A percentile compares a stretch with the other conserved stretches of the same genome.
These are phyloP conservation scores for Lentinula sp. DNA, from an alignment of 768 basidiomycete genomes.

Conservation along the genomic window DNA sequence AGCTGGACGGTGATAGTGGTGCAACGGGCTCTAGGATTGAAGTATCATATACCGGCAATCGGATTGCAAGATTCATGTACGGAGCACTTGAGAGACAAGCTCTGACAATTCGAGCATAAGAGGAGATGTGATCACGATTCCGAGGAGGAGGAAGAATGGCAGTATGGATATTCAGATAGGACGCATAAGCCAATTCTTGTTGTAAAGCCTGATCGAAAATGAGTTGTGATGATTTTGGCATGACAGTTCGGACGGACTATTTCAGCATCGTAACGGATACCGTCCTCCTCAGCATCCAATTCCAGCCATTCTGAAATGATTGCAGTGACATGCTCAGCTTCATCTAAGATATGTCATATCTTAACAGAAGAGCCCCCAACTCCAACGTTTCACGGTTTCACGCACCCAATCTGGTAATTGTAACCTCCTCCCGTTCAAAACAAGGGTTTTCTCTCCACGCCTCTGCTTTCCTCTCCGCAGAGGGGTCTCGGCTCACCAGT, in stretches of 20 bases:
- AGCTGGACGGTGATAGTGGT: conserved; percentile 11
- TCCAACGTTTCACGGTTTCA: conserved; percentile 23
- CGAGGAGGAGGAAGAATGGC: conserved; percentile 87
- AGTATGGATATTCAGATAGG: conserved; percentile 83
- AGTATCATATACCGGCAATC: conserved; percentile 79
- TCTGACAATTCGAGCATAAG: conserved; percentile 89
- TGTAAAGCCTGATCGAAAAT: conserved; percentile 63
- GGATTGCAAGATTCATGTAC: conserved; percentile 75
- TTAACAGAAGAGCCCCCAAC: conserved; percentile 4
- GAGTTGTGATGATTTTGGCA: neutral
- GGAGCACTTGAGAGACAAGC: conserved; percentile 65
- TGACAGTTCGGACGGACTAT: conserved; percentile 53
- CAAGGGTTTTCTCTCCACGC: conserved; percentile 79
- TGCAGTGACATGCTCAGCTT: conserved; percentile 64
- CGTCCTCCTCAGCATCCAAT: conserved; percentile 87
- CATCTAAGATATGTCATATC: conserved; percentile 39
- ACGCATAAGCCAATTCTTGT: conserved; percentile 89
- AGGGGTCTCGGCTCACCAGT: conserved; percentile 28
- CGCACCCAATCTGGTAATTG: conserved; percentile 81
- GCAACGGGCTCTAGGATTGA: conserved; percentile 42
- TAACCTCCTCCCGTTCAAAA: conserved; percentile 81
- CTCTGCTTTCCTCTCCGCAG: conserved; percentile 66
- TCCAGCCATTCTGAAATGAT: conserved; percentile 94
- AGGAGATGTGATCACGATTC: conserved; percentile 74
- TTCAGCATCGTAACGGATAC: conserved; percentile 94